Evolutionary conservation across 1,284 basidiomycete genomes (phyloP).

Genomic region (Ustilago esculenta): DNA sequence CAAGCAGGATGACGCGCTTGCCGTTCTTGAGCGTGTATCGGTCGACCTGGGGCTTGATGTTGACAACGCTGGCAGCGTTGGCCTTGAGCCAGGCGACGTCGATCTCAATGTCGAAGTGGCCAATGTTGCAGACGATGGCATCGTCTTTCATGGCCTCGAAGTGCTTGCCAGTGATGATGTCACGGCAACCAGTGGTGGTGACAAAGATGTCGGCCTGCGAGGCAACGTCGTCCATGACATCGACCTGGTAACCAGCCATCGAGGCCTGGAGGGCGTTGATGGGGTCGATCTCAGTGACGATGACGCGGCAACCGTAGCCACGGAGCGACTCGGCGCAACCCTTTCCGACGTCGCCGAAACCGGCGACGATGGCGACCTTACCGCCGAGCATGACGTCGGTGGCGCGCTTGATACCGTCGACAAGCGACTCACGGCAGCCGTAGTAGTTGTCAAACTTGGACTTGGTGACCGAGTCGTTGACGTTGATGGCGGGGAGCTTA

Average conservation of each 20-base stretch:
- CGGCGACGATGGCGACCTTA: conserved; percentile 98
- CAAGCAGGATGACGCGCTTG: conserved; percentile 91
- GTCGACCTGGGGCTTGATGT: conserved; percentile 99
- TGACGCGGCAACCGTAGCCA: conserved; percentile 93
- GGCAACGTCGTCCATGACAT: conserved; percentile 97
- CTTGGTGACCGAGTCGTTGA: conserved; percentile 95
- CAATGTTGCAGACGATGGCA: conserved; percentile 98
- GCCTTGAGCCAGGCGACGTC: conserved; percentile 98
- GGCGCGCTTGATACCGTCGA: conserved; percentile 99
- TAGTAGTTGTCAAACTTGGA: conserved; percentile 85
- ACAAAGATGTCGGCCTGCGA: conserved; percentile 90
- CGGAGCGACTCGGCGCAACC: conserved; percentile 97
- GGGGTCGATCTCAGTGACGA: conserved; percentile 98
- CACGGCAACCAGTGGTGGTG: conserved; percentile 97
- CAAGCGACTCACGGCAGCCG: conserved; percentile 94
- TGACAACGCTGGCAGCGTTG: conserved; percentile 83
- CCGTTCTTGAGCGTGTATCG: conserved; percentile 82
- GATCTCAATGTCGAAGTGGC: conserved; percentile 98
- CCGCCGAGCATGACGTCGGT: conserved; percentile 99
- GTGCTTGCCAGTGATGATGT: conserved; percentile 94
- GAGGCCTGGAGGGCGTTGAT: conserved; percentile 99
- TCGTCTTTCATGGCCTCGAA: conserved; percentile 96
- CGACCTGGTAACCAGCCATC: conserved; percentile 99
- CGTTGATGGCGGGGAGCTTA: conserved; percentile 99
- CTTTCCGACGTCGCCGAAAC: conserved; percentile 99